These are phyloP conservation scores for Tephrocybe sp. DNA, from an alignment of 768 basidiomycete genomes.

Conservation along the genomic window DNA sequence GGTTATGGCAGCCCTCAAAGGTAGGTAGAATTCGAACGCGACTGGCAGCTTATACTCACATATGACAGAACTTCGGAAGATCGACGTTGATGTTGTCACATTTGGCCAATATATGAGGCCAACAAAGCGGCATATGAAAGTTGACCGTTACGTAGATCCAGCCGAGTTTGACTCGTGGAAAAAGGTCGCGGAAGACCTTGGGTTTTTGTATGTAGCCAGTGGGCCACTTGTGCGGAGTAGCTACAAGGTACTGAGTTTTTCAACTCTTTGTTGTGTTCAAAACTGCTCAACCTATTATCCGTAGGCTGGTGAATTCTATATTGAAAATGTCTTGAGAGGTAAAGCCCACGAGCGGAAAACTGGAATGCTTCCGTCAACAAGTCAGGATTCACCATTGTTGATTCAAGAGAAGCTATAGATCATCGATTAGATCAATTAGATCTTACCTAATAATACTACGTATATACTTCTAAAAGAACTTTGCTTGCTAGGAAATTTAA, in stretches of 20 bases:
- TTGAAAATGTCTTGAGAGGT: constrained; percentile 82
- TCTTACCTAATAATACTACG: not conserved
- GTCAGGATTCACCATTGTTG: not conserved
- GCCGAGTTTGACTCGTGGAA: constrained; percentile 93
- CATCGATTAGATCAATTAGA: not conserved
- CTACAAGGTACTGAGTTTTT: constrained; percentile 74
- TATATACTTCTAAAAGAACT: not conserved
- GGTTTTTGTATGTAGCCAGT: constrained; percentile 96
- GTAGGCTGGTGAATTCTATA: constrained; percentile 96
- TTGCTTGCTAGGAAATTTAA: not conserved
- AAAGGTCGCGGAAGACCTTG: constrained; percentile 84
- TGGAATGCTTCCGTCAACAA: constrained; percentile 22
- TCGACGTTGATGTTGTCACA: constrained; percentile 94
- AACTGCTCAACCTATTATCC: not conserved
- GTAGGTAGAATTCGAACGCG: constrained; percentile 25
- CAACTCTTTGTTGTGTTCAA: not conserved
- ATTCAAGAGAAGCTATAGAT: not conserved
- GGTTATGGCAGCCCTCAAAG: constrained; percentile 75
- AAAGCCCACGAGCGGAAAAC: constrained; percentile 46
- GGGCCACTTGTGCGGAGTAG: constrained; percentile 95
- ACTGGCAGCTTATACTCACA: constrained; percentile 2
- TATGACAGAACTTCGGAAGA: constrained; percentile 74
- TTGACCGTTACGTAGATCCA: constrained; percentile 93
- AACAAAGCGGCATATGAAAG: constrained; percentile 99
- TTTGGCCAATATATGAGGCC: constrained; percentile 99